Percentiles rank a stretch among this genome's conserved stretches.
Evolutionary conservation across 441 rosid species (phyloP).

Genomic region (Manihot esculenta): DNA sequence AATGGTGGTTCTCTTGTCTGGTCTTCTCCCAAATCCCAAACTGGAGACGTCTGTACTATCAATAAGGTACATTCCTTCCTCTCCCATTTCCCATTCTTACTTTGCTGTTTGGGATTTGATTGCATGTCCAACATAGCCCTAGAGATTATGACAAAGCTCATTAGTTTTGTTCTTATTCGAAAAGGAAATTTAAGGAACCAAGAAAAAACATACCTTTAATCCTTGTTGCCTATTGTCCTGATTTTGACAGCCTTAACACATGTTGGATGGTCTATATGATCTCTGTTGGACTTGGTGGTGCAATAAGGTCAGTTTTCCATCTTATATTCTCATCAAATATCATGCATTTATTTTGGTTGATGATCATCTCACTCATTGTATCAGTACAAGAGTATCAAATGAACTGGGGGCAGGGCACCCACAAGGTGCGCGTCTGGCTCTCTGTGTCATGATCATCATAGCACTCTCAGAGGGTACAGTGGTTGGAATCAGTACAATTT

Average conservation of each 20-base stretch:
- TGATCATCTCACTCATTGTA: background rate
- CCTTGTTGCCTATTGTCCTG: background rate
- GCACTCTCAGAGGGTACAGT: conserved; percentile 34
- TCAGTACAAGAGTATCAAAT: conserved; percentile 47
- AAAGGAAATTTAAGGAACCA: background rate
- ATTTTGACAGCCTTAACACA: conserved; percentile 44
- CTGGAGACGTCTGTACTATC: conserved; percentile 72
- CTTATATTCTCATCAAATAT: no score
- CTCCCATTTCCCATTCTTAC: background rate
- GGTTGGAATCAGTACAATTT: conserved; percentile 32
- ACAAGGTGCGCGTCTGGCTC: conserved; percentile 33
- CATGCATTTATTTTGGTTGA: background rate
- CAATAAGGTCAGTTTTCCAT: conserved; percentile 40
- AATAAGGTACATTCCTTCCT: conserved; percentile 44
- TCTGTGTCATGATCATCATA: conserved; percentile 33
- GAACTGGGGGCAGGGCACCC: conserved; percentile 46
- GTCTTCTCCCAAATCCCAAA: conserved; percentile 69
- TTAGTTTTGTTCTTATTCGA: background rate
- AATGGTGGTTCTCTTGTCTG: conserved; percentile 64
- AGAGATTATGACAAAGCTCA: no score
- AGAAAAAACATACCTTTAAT: background rate
- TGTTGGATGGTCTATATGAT: conserved; percentile 54
- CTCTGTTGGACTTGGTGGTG: conserved; percentile 54
- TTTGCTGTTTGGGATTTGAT: no score
- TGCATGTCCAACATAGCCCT: no score